Evolutionary conservation across 2,329 filamentous ascomycete species (phyloP).

Genomic region (Xylariaceae sp.): DNA sequence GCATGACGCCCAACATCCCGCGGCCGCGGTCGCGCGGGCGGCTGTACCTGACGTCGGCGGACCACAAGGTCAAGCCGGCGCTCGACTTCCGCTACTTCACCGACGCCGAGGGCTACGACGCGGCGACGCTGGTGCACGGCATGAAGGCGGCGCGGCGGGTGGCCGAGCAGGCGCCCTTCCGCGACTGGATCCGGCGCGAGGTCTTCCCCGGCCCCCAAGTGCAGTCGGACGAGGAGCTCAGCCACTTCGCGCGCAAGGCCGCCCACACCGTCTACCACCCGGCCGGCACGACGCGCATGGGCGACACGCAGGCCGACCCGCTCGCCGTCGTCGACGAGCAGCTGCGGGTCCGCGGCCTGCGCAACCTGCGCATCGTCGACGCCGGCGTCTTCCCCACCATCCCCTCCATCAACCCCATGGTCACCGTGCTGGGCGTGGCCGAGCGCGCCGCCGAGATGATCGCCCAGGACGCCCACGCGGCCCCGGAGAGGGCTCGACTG

Average conservation of each 20-base stretch:
- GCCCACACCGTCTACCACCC: constrained; percentile 91
- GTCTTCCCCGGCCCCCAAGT: constrained; percentile 68
- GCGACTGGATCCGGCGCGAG: constrained; percentile 75
- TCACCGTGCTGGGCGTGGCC: constrained; percentile 77
- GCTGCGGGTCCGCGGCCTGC: constrained; percentile 64
- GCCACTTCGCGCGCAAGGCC: constrained; percentile 70
- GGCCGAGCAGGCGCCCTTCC: constrained; percentile 69
- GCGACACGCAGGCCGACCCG: constrained; percentile 58
- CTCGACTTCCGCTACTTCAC: constrained; percentile 89
- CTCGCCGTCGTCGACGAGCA: constrained; percentile 74
- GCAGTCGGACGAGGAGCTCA: constrained; percentile 71
- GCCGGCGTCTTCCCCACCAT: constrained; percentile 86
- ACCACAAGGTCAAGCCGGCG: constrained; percentile 71
- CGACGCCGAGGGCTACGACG: constrained; percentile 77
- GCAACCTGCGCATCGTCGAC: constrained; percentile 72
- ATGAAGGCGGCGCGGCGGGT: constrained; percentile 71
- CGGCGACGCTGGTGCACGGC: constrained; percentile 70
- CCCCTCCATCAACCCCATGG: constrained; percentile 81
- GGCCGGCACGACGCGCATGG: constrained; percentile 86
- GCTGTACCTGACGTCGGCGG: constrained; percentile 67
- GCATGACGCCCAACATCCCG: constrained; percentile 89
- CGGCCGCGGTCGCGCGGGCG: constrained; percentile 71
- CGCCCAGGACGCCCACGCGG: constrained; percentile 55
- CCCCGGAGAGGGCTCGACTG: constrained; percentile 23
- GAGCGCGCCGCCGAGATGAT: constrained; percentile 82